Percentiles rank a stretch among this genome's conserved stretches.
Conservation (phyloP, 139 green algal genomes). For the Haematococcus lacustris region DNA sequence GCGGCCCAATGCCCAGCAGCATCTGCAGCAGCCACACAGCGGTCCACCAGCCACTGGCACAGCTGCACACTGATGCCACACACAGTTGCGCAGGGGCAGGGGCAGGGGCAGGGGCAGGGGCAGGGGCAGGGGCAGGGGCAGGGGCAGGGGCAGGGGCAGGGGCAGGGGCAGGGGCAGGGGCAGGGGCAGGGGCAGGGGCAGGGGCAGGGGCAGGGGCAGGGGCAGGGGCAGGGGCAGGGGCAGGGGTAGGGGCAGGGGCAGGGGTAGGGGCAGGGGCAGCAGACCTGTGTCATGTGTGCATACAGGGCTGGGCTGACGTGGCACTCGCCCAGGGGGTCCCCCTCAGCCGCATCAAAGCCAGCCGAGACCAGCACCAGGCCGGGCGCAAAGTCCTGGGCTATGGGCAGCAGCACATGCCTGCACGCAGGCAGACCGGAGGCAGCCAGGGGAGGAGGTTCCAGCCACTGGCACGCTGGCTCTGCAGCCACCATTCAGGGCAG, state of each 20-base stretch:
- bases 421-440: not conserved
- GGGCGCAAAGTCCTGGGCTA: slow-evolving; percentile 58
- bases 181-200: too few relatives aligned
- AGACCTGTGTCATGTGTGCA: slow-evolving; percentile 45
- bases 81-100: not conserved
- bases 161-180: too few relatives aligned
- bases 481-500: not conserved
- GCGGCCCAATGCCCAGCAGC: slow-evolving; percentile 44
- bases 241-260: too few relatives aligned
- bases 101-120: too few relatives aligned
- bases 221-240: too few relatives aligned
- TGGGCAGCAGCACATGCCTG: slow-evolving; percentile 44
- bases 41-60: not conserved
- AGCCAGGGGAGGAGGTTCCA: not conserved
- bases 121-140: too few relatives aligned
- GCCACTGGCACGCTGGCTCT: not conserved
- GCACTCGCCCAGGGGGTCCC: slow-evolving; percentile 62
- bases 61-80: not conserved
- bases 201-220: too few relatives aligned
- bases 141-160: too few relatives aligned
- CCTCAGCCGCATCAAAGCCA: slow-evolving; percentile 69
- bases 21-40: slow-evolving; percentile 35
- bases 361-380: slow-evolving; percentile 64
- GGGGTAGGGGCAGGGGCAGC: too few relatives aligned
- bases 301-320: slow-evolving; percentile 51